Evolutionary conservation across 2,329 filamentous ascomycete species (phyloP).

Genomic region (Microsporum ferrugineum): DNA sequence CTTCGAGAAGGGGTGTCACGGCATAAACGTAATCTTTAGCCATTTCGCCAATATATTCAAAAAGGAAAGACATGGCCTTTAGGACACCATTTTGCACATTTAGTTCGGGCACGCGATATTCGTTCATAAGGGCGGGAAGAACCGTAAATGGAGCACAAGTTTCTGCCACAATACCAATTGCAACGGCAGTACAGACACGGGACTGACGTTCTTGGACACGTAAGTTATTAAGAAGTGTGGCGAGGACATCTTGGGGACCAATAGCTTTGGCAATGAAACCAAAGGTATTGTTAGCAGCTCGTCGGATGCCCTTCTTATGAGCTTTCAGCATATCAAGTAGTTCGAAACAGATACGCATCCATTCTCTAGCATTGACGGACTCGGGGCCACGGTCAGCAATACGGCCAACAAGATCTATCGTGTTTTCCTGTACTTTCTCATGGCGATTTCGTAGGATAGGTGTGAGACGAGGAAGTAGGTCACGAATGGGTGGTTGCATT

Average conservation of each 20-base stretch:
- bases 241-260: slow-evolving; percentile 90
- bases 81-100: slow-evolving; percentile 98
- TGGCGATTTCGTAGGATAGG: slow-evolving; percentile 97
- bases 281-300: slow-evolving; percentile 98
- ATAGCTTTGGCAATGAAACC: slow-evolving; percentile 99
- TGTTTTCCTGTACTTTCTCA: slow-evolving; percentile 98
- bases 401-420: slow-evolving; percentile 92
- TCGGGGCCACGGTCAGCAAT: slow-evolving; percentile 95
- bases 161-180: slow-evolving; percentile 96
- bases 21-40: slow-evolving; percentile 99
- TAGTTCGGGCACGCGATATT: slow-evolving; percentile 94
- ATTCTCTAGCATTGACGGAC: slow-evolving; percentile 91
- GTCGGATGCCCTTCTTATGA: slow-evolving; percentile 97
- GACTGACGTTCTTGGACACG: slow-evolving; percentile 96
- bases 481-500: slow-evolving; percentile 97
- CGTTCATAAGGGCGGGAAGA: slow-evolving; percentile 97
- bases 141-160: slow-evolving; percentile 98
- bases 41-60: slow-evolving; percentile 99
- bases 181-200: slow-evolving; percentile 94
- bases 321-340: slow-evolving; percentile 98
- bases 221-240: slow-evolving; percentile 90
- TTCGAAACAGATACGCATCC: slow-evolving; percentile 99
- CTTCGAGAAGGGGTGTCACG: slow-evolving; percentile 87
- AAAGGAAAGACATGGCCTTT: slow-evolving; percentile 92
- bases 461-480: slow-evolving; percentile 84